Conservation (phyloP, 139 green algal species). For the Prasinococcaceae sp. region DNA sequence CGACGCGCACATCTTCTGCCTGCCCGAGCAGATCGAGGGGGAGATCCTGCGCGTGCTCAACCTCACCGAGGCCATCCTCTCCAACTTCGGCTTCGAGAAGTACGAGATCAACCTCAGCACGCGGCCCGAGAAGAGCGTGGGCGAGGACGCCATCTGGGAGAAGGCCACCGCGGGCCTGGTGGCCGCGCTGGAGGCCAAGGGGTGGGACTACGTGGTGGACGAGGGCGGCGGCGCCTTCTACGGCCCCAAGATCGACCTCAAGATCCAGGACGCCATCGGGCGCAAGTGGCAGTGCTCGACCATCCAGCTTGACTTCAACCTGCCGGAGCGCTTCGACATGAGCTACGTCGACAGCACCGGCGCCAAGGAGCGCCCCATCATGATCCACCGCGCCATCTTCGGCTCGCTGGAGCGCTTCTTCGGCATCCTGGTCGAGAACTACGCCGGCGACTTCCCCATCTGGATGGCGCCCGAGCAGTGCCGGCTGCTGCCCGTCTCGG, state of each 20-base stretch:
- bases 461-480: constrained; percentile 82
- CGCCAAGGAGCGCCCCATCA: constrained; percentile 71
- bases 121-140: constrained; percentile 84
- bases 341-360: constrained; percentile 59
- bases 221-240: constrained; percentile 93
- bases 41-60: constrained; percentile 79
- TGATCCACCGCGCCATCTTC: constrained; percentile 96
- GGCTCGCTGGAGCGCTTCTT: constrained; percentile 88
- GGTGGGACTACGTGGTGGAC: constrained; percentile 48
- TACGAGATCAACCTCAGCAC: constrained; percentile 91
- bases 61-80: constrained; percentile 70
- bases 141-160: constrained; percentile 74
- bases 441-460: constrained; percentile 75
- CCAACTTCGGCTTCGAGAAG: constrained; percentile 76
- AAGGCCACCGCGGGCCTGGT: constrained; percentile 56
- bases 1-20: constrained; percentile 97
- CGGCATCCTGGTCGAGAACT: constrained; percentile 95
- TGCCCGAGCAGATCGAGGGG: constrained; percentile 66
- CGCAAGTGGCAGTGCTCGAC: constrained; percentile 98
- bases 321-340: constrained; percentile 86
- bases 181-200: constrained; percentile 63
- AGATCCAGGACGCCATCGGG: constrained; percentile 60
- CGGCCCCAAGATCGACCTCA: constrained; percentile 98
- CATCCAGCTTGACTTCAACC: constrained; percentile 94
- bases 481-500: constrained; percentile 65